Percentiles rank a stretch among this genome's conserved stretches.
Evolutionary conservation across 805 yeast genomes (phyloP).

Genomic region (Zygosaccharomyces pseudorouxii): DNA sequence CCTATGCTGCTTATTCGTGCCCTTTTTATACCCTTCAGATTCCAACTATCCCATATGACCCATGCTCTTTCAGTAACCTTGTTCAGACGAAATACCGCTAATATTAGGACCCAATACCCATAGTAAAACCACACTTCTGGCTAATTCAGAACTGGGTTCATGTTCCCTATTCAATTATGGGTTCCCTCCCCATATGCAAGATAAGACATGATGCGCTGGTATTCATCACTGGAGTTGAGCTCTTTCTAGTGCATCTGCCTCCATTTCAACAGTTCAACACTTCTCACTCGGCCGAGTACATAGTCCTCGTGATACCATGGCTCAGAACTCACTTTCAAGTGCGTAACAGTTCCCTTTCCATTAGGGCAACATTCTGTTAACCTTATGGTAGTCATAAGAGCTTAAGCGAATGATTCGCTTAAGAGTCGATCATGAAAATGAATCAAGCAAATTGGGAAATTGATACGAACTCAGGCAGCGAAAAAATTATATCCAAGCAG

Average conservation of each 20-base stretch:
- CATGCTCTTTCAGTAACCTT: neutral
- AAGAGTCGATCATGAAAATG: neutral
- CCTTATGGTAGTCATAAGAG: neutral
- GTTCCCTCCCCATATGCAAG: slow-evolving; percentile 1
- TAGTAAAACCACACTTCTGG: neutral
- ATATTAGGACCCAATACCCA: neutral
- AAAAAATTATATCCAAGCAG: neutral
- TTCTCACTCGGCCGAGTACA: neutral
- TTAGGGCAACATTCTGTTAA: neutral
- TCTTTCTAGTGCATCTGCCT: neutral
- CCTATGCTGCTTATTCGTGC: neutral
- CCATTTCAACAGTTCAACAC: neutral
- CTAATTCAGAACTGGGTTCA: neutral
- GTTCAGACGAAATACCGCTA: neutral
- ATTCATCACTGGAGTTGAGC: neutral
- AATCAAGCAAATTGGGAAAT: neutral
- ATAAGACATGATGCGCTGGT: neutral
- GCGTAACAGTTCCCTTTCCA: neutral
- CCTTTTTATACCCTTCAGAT: neutral
- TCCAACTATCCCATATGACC: neutral
- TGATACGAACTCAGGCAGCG: neutral
- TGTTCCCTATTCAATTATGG: neutral
- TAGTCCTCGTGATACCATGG: neutral
- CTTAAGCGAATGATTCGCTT: neutral
- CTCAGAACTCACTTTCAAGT: neutral